Evolutionary conservation across 495 filamentous ascomycete species (phyloP), one percentile per base, ranked within the genome.

Genomic region (Trichoderma asperelloides): DNA sequence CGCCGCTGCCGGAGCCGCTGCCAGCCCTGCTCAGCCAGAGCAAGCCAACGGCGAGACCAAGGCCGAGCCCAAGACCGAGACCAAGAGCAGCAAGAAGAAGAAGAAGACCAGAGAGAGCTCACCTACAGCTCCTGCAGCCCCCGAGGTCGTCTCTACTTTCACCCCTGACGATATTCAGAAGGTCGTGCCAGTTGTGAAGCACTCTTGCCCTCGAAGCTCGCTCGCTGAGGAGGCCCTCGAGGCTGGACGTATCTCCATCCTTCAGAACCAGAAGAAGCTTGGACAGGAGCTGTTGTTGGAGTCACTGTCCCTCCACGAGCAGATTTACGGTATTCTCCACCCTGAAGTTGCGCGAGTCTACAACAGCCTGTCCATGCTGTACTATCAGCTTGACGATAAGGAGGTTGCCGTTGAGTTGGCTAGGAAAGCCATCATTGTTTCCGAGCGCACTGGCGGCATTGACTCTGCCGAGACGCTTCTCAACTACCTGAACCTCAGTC

Each of bases 301-400:
- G 75, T 96, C 93, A 25, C 82, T 99, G 68, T 96, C 95, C 62
- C 83, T 99, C 39, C 92, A 99, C 72, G 96, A 99, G 79, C 96
- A 99, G 78, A 97, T 99, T 73, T 99, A 99, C 72, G 96, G 96
- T 67, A 93, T 97, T 49, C 84, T 99, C 27, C 96, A 99, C 75
- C 92, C 96, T 13, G 96, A 99, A 78, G 93, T 98, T 70, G 93
- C 94, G 66, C 87, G 94, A 75, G 88, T 96, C 41, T 99, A 99
- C 80, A 91, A 96, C 76, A 90, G 89, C 47, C 82, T 99, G 37
- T 96, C 96, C 8, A 96, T 95, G 84, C 83, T 98, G 55, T 97
- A 96, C 79, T 97, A 91, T 78, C 89, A 93, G 75, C 86, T 96
- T 15, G 95, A 97, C 51, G 95, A 99, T 81, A 98, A 97, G 81